Conservation (phyloP, 176 grass and related monocot genomes). For the Oryza punctata region DNA sequence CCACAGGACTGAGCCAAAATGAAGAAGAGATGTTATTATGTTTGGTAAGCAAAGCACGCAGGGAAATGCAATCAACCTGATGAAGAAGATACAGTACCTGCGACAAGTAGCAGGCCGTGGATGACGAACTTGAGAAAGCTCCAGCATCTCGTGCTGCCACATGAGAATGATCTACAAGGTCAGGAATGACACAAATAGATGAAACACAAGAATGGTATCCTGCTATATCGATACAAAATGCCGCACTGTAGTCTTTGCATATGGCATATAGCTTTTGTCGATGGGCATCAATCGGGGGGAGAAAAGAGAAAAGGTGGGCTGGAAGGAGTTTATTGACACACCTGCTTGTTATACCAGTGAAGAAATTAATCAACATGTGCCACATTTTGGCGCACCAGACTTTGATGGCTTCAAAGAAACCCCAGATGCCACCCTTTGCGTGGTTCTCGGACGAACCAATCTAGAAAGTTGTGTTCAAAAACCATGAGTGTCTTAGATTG, state of each 20-base stretch:
- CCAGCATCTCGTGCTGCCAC: conserved; percentile 58
- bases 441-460: conserved; percentile 45
- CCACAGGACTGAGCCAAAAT: conserved; percentile 45
- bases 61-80: neutral
- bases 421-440: conserved; percentile 45
- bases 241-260: no score
- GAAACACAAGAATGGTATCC: neutral
- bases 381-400: conserved; percentile 36
- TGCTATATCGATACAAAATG: no score
- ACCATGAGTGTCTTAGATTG: neutral
- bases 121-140: conserved; percentile 73
- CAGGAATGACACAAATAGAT: neutral
- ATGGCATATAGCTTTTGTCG: neutral
- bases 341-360: conserved; percentile 82
- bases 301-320: neutral
- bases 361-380: conserved; percentile 50
- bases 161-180: neutral
- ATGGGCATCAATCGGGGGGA: neutral
- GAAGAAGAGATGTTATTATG: neutral
- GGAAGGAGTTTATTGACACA: neutral
- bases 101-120: conserved; percentile 48
- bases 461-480: conserved; percentile 35
- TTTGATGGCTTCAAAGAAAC: conserved; percentile 59
- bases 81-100: conserved; percentile 40
- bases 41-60: no score